Conservation (phyloP, 1,284 basidiomycete genomes). For the Neolentinus lepideus region DNA sequence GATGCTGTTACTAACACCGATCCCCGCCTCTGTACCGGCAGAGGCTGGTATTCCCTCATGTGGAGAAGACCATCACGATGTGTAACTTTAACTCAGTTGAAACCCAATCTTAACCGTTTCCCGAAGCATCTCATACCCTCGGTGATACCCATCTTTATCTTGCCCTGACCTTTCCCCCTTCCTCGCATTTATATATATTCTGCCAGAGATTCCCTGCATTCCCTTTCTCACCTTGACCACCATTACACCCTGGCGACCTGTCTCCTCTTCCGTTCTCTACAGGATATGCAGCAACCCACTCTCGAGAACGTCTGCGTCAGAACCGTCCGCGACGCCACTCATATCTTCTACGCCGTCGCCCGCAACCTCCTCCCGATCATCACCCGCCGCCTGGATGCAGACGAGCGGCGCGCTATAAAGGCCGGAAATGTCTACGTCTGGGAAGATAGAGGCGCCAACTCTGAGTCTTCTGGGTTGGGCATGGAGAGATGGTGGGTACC, state of each 20-base stretch:
- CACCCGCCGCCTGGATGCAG: constrained; percentile 63
- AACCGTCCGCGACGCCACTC: constrained; percentile 69
- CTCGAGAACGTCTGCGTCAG: constrained; percentile 68
- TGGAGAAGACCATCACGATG: not conserved
- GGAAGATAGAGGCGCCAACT: constrained; percentile 75
- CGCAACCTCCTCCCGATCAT: constrained; percentile 63
- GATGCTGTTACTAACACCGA: not conserved
- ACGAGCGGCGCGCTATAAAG: constrained; percentile 44
- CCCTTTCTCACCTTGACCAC: not conserved
- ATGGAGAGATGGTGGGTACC: constrained; percentile 70
- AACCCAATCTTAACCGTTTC: constrained; percentile 1
- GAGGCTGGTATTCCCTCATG: not conserved
- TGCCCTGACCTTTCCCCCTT: not conserved
- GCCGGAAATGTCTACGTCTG: constrained; percentile 79
- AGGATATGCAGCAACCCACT: constrained; percentile 59
- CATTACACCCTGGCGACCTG: not conserved
- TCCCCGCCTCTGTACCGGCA: not conserved
- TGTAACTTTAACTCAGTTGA: not conserved
- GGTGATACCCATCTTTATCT: constrained; percentile 1
- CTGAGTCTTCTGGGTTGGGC: constrained; percentile 69
- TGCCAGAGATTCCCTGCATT: not conserved
- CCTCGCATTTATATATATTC: not conserved
- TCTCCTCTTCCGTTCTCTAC: constrained; percentile 10
- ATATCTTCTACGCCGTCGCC: constrained; percentile 72
- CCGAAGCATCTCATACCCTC: not conserved